Conservation (phyloP, 225 moss, liverwort and hornwort genomes). For the Physcomitrium patens region DNA sequence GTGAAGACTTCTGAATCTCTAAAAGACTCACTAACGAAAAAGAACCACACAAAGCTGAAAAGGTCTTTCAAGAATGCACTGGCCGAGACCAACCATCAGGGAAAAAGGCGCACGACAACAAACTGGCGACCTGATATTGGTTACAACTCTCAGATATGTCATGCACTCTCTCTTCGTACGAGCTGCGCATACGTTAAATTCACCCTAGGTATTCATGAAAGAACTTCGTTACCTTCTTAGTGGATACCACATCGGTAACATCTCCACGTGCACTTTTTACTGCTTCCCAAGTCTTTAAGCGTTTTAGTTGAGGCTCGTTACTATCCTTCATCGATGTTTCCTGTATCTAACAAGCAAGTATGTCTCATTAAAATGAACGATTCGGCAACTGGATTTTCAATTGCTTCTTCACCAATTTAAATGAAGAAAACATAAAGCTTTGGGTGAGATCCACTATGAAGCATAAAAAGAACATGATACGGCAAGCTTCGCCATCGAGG, state of each 20-base stretch:
- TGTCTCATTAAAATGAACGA: neutral
- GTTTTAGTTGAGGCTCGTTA: conserved; percentile 17
- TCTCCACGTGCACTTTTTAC: neutral
- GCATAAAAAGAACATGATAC: no score
- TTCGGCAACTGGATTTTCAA: neutral
- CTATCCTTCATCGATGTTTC: neutral
- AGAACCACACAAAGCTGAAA: neutral
- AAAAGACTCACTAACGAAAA: no score
- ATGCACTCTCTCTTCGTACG: neutral
- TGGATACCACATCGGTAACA: neutral
- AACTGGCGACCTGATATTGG: neutral
- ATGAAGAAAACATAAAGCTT: no score
- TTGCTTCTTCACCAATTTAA: no score
- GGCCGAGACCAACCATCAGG: neutral
- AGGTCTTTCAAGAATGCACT: neutral
- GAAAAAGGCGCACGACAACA: no score
- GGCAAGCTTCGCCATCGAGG: no score
- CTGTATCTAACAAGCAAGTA: neutral
- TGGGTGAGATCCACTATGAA: no score
- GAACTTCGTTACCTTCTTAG: conserved; percentile 15
- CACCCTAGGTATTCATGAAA: neutral
- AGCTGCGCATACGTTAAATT: neutral
- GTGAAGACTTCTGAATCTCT: neutral
- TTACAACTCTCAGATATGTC: neutral
- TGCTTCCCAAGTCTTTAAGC: neutral